phyloP scores from a whole-genome alignment of 306 rosid species.

The Glycine soja region DNA sequence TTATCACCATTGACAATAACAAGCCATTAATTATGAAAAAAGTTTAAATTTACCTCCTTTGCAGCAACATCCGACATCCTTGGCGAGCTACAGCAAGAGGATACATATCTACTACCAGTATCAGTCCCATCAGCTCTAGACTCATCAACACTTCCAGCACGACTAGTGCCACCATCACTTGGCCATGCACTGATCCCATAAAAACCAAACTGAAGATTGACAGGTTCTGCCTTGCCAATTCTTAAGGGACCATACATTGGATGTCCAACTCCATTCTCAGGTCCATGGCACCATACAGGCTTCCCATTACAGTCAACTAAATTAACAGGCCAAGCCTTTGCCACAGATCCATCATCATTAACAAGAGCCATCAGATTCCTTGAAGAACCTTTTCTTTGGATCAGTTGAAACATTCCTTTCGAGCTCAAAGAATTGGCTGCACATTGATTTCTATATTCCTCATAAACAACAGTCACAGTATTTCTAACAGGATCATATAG shows the following conservation, averaged over 20 bases:
- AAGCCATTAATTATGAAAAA: background rate
- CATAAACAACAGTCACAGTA: conserved; percentile 81
- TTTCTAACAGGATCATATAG: conserved; percentile 79
- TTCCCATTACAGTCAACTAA: conserved; percentile 74
- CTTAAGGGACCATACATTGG: conserved; percentile 67
- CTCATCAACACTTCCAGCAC: conserved; percentile 91
- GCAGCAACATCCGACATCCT: conserved; percentile 75
- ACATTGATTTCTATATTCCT: conserved; percentile 93
- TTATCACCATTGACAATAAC: conserved; percentile 15
- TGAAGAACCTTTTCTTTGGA: conserved; percentile 91
- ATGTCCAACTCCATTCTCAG: conserved; percentile 56
- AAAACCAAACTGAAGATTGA: conserved; percentile 95
- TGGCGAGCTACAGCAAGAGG: conserved; percentile 96
- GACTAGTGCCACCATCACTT: conserved; percentile 86
- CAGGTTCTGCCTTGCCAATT: conserved; percentile 81
- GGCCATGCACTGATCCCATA: conserved; percentile 99
- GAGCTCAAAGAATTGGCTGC: conserved; percentile 89
- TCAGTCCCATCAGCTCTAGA: conserved; percentile 83
- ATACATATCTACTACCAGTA: conserved; percentile 76
- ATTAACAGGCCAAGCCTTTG: conserved; percentile 97
- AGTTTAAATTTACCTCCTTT: conserved; percentile 71
- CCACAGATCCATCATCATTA: conserved; percentile 92
- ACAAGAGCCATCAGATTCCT: conserved; percentile 90
- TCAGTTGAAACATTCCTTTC: conserved; percentile 95
- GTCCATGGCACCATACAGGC: conserved; percentile 62